These are phyloP conservation scores for Lotus japonicus DNA, from an alignment of 306 rosid genomes.

Conservation along the genomic window DNA sequence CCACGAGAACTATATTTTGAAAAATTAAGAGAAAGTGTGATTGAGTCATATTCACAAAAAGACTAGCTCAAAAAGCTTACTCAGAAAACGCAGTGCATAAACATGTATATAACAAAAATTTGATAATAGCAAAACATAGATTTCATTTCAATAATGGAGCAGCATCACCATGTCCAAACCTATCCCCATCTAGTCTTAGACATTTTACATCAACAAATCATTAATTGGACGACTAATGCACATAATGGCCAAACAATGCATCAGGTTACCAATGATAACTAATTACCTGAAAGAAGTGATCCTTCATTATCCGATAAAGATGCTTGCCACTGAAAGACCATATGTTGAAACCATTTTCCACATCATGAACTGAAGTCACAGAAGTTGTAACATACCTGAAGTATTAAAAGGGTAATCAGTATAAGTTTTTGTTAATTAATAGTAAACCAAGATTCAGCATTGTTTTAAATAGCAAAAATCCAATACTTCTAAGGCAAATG, in stretches of 20 bases:
- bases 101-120: not conserved
- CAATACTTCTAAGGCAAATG: not conserved
- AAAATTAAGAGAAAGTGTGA: not conserved
- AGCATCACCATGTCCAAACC: not conserved
- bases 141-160: not conserved
- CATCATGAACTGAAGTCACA: slow-evolving; percentile 89
- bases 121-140: not conserved
- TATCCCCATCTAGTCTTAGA: not conserved
- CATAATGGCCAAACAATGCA: not conserved
- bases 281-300: slow-evolving; percentile 78
- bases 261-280: not conserved
- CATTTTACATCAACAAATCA: not conserved
- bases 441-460: not conserved
- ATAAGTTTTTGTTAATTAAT: not conserved
- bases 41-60: not conserved
- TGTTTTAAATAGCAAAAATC: not conserved
- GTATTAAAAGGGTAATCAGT: not conserved
- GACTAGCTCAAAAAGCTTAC: not conserved
- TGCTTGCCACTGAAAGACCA: slow-evolving; percentile 93
- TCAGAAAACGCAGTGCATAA: not conserved
- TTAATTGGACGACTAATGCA: not conserved
- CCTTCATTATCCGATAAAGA: slow-evolving; percentile 70
- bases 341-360: slow-evolving; percentile 90
- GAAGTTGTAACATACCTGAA: slow-evolving; percentile 82
- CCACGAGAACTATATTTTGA: slow-evolving; percentile 60